Evolutionary conservation across 345 rosid species (phyloP).

Genomic region (Litchi chinensis): DNA sequence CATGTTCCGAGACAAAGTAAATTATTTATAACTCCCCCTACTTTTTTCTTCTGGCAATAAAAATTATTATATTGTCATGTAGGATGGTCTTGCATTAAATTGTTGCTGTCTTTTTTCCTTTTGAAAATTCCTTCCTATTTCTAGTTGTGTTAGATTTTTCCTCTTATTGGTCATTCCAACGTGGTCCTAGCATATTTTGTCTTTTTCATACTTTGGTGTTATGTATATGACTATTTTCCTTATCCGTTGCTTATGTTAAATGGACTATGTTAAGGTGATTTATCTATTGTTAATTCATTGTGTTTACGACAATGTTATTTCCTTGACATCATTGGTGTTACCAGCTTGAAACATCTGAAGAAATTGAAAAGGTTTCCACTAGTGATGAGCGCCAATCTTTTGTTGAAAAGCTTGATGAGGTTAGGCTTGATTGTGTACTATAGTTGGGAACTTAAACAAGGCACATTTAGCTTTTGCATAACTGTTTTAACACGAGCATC

Average conservation of each 20-base stretch:
- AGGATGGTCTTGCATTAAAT: neutral
- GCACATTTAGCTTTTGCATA: neutral
- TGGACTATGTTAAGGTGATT: neutral
- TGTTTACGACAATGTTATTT: neutral
- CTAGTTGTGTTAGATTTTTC: neutral
- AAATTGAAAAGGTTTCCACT: conserved; percentile 69
- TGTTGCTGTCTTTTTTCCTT: neutral
- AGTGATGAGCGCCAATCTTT: conserved; percentile 78
- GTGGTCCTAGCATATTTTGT: neutral
- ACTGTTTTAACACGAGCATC: conserved; percentile 11
- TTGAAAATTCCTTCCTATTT: neutral
- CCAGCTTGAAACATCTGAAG: conserved; percentile 82
- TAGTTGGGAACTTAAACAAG: conserved; percentile 8
- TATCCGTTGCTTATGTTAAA: neutral
- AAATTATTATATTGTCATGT: neutral
- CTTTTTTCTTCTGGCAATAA: neutral
- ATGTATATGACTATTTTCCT: neutral
- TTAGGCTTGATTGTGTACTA: conserved; percentile 14
- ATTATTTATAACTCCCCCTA: neutral
- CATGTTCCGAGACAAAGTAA: neutral
- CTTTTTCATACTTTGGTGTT: neutral
- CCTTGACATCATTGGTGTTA: conserved; percentile 13
- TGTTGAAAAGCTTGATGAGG: conserved; percentile 91
- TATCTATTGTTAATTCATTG: neutral
- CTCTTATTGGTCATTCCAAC: neutral